Base-by-base conservation (phyloP, 306 rosid genomes). In the Urtica urens region DNA sequence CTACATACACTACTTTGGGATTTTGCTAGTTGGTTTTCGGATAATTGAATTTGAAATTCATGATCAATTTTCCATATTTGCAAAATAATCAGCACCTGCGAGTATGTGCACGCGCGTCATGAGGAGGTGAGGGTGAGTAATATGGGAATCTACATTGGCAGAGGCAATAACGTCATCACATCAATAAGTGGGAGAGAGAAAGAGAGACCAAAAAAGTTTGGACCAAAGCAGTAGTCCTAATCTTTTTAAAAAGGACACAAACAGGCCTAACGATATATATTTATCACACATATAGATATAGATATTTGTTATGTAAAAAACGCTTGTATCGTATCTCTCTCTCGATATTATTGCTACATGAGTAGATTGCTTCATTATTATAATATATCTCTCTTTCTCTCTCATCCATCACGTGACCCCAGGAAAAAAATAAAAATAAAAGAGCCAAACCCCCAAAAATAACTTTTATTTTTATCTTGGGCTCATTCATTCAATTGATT, bases 351-450 rank as follows among this genome's bases (percentile, higher is more conserved):
- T 45, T 34, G 33, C 49, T 39, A 38, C 23, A 39, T 30, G 22
- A 35, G 41, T 45, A 35, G 62, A 55, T 40, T n/a, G n/a, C n/a
- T n/a, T 46, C 45, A 38, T 49, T 58, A 23, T 20, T 58, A 43
- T 48, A 26, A 44, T 54, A 38, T 26, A 14, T 27, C 21, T 34
- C 19, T 35, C 33, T 19, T 52, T 51, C 72, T 59, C 67, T 63
- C 68, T 54, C 56, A 39, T 51, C 61, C 22, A 56, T 79, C 93
- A 79, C 94, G 92, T 79, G 93, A 68, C 64, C 44, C 61, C 26
- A 11, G 48, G n/a, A 44, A 34, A 44, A 42, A 63, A 42, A 0
- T 41, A 53, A 38, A 72, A 45, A 60, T 47, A 59, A 60, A 26
- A 28, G 29, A 48, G 26, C 34, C 27, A 55, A 68, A 69, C 51